Evolutionary conservation across 2,329 filamentous ascomycete species (phyloP).

Genomic region (Ophiognomonia clavigignenti-juglandacearum): DNA sequence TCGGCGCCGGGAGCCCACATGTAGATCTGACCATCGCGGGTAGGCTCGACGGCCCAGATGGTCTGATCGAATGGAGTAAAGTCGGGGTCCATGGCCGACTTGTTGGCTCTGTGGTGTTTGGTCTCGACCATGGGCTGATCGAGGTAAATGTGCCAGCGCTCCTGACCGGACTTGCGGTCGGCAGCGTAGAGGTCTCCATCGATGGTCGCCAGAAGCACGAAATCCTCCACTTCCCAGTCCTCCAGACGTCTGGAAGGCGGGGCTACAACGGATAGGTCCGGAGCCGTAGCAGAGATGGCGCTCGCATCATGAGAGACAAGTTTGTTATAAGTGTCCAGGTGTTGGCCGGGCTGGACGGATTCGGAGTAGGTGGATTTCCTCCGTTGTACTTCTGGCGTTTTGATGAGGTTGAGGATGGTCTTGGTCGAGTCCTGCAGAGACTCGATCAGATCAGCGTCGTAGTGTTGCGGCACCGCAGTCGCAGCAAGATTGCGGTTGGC

Average conservation of each 20-base stretch:
- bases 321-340: conserved; percentile 23
- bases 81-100: conserved; percentile 54
- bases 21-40: conserved; percentile 79
- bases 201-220: conserved; percentile 99
- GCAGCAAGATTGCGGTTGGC: conserved; percentile 18
- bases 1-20: conserved; percentile 69
- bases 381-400: conserved; percentile 12
- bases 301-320: conserved; percentile 65
- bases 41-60: conserved; percentile 93
- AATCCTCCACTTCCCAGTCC: conserved; percentile 99
- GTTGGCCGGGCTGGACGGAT: conserved; percentile 7
- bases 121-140: conserved; percentile 90
- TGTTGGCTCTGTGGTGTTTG: conserved; percentile 69
- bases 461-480: conserved; percentile 15
- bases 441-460: neutral
- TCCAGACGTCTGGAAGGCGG: conserved; percentile 94
- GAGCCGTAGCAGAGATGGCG: conserved; percentile 97
- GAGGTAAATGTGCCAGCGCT: conserved; percentile 80
- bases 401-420: conserved; percentile 7
- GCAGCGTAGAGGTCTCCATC: conserved; percentile 92
- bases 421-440: neutral
- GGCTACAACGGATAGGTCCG: conserved; percentile 93
- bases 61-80: conserved; percentile 73
- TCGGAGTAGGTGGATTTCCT: conserved; percentile 15
- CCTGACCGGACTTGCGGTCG: conserved; percentile 78